Percentiles rank a stretch among this genome's conserved stretches.
Evolutionary conservation across 1,284 basidiomycete genomes (phyloP).

Genomic region (Anthracocystis walkeri): DNA sequence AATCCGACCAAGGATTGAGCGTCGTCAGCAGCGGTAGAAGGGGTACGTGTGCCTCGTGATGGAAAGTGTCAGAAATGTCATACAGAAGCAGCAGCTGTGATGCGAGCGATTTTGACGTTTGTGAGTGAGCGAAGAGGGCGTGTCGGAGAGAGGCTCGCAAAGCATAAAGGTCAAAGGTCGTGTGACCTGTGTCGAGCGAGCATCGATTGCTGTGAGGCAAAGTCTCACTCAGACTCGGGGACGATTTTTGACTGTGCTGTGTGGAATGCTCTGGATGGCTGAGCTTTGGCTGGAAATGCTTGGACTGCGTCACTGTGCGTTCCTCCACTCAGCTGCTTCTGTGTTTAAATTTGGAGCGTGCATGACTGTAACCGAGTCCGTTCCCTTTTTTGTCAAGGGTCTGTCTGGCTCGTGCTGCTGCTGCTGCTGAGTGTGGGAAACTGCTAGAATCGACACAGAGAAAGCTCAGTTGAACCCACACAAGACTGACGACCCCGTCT

Average conservation of each 20-base stretch:
- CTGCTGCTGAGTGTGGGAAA: slow-evolving; percentile 9
- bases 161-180: no score
- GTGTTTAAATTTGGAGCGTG: no score
- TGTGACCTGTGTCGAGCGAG: no score
- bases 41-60: neutral
- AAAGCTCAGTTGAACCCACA: neutral
- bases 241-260: no score
- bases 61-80: no score
- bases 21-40: neutral
- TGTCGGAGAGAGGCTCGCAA: no score
- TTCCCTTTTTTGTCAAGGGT: neutral
- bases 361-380: slow-evolving; percentile 16
- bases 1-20: slow-evolving; percentile 32
- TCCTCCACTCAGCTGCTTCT: slow-evolving; percentile 7
- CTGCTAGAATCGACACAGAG: slow-evolving; percentile 7
- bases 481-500: neutral
- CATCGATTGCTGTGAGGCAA: no score
- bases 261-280: neutral
- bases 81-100: no score
- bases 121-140: no score
- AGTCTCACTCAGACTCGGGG: no score
- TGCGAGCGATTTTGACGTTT: no score
- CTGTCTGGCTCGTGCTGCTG: neutral
- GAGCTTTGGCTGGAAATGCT: slow-evolving; percentile 2
- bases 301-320: slow-evolving; percentile 37